Conservation (phyloP, 2,329 filamentous ascomycete species). For the Colletotrichum nymphaeae region DNA sequence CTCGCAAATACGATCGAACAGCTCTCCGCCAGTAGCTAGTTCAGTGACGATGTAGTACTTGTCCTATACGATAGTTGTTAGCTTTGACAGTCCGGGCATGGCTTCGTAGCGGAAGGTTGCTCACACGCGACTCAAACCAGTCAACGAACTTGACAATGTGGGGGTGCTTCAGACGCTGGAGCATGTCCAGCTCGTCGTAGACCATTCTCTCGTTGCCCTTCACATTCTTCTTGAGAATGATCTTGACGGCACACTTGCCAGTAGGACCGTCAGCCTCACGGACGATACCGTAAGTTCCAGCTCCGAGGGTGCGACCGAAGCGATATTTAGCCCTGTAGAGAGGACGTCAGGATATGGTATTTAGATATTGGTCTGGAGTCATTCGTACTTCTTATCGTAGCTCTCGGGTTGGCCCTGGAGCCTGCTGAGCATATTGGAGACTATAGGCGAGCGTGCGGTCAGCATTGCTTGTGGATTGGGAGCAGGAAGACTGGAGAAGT, state of each 20-base stretch:
- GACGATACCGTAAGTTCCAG: conserved; percentile 98
- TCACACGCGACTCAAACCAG: conserved; percentile 97
- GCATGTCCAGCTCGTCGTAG: conserved; percentile 94
- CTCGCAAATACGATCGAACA: conserved; percentile 98
- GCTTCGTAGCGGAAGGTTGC: conserved; percentile 42
- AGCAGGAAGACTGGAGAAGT: not conserved
- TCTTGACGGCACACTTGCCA: conserved; percentile 95
- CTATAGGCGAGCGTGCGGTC: conserved; percentile 56
- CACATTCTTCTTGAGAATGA: conserved; percentile 99
- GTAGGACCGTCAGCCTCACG: conserved; percentile 88
- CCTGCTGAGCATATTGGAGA: conserved; percentile 92
- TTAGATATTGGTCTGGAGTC: conserved; percentile 34
- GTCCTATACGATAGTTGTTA: conserved; percentile 68
- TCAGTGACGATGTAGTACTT: conserved; percentile 99
- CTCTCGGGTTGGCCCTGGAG: conserved; percentile 96
- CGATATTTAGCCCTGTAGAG: conserved; percentile 80
- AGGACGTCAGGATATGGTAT: conserved; percentile 36
- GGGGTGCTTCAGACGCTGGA: conserved; percentile 89
- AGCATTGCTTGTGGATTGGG: conserved; percentile 34
- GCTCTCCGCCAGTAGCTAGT: conserved; percentile 92
- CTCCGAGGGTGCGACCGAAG: conserved; percentile 93
- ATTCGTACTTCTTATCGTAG: conserved; percentile 93
- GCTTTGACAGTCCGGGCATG: conserved; percentile 5
- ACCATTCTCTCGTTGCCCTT: conserved; percentile 99
- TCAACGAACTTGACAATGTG: conserved; percentile 98